Conservation (phyloP, 768 basidiomycete genomes). For the Suillus subaureus region DNA sequence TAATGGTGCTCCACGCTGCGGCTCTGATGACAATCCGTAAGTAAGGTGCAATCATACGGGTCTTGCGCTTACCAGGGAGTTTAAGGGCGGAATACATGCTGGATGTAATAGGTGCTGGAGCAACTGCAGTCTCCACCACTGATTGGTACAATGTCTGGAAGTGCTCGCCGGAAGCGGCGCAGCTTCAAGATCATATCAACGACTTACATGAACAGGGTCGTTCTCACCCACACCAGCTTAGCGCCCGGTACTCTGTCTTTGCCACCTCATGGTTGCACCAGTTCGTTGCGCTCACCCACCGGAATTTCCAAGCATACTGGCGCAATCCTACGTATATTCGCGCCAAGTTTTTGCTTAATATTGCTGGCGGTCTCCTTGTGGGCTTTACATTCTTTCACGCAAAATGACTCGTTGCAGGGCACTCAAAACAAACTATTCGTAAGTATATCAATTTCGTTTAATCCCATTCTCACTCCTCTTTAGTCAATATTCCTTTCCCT, state of each 20-base stretch:
- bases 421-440: too few relatives aligned
- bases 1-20: constrained; percentile 24
- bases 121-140: constrained; percentile 46
- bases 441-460: too few relatives aligned
- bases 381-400: too few relatives aligned
- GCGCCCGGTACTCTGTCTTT: constrained; percentile 32
- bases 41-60: too few relatives aligned
- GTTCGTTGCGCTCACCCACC: constrained; percentile 29
- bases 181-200: constrained; percentile 44
- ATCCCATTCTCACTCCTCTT: too few relatives aligned
- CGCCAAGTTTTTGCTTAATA: too few relatives aligned
- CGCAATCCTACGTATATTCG: too few relatives aligned
- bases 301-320: constrained; percentile 40
- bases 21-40: constrained; percentile 26
- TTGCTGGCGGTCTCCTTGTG: too few relatives aligned
- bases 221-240: too few relatives aligned
- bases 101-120: constrained; percentile 60
- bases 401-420: too few relatives aligned
- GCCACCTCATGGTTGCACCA: constrained; percentile 43
- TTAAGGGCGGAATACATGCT: constrained; percentile 50
- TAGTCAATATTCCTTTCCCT: too few relatives aligned
- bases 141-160: constrained; percentile 58
- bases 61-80: too few relatives aligned
- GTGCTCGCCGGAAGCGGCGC: constrained; percentile 41
- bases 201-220: constrained; percentile 38